These are phyloP conservation scores for Debaryomyces subglobosus DNA, from an alignment of 1,139 yeast species.

Conservation along the genomic window DNA sequence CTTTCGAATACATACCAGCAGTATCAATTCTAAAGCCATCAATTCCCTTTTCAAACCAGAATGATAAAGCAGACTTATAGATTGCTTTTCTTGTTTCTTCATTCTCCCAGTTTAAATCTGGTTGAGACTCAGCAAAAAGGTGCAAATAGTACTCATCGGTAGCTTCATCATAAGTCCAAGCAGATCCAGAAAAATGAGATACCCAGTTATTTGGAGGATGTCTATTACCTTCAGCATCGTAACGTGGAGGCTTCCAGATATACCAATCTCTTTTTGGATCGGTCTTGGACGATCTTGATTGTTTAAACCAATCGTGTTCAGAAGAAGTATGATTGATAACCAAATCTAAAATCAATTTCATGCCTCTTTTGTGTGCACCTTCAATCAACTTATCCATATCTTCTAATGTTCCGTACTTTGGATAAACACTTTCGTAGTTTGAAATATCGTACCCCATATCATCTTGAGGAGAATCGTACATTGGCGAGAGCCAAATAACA, in stretches of 20 bases:
- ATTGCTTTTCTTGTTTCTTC: constrained; percentile 54
- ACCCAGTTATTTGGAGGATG: constrained; percentile 61
- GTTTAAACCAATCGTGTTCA: constrained; percentile 61
- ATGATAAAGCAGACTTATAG: constrained; percentile 50
- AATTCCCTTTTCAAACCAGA: constrained; percentile 59
- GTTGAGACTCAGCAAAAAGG: constrained; percentile 55
- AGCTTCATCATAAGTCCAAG: constrained; percentile 57
- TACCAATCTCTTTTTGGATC: constrained; percentile 67
- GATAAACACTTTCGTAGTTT: constrained; percentile 54
- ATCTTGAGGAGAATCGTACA: constrained; percentile 60
- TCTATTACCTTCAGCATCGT: constrained; percentile 50
- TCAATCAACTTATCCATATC: constrained; percentile 53
- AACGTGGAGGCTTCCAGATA: constrained; percentile 55
- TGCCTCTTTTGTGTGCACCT: constrained; percentile 50
- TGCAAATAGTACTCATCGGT: constrained; percentile 58
- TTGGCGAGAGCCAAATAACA: constrained; percentile 60
- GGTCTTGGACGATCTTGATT: constrained; percentile 51
- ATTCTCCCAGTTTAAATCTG: constrained; percentile 65
- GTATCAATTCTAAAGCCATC: constrained; percentile 64
- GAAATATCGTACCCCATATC: constrained; percentile 69
- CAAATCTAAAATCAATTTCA: constrained; percentile 56
- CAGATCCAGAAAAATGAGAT: constrained; percentile 54
- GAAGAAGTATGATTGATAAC: constrained; percentile 62
- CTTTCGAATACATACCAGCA: constrained; percentile 56
- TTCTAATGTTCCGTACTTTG: constrained; percentile 55